Evolutionary conservation across 345 rosid species (phyloP).

Genomic region (Euphorbia tirucalli): DNA sequence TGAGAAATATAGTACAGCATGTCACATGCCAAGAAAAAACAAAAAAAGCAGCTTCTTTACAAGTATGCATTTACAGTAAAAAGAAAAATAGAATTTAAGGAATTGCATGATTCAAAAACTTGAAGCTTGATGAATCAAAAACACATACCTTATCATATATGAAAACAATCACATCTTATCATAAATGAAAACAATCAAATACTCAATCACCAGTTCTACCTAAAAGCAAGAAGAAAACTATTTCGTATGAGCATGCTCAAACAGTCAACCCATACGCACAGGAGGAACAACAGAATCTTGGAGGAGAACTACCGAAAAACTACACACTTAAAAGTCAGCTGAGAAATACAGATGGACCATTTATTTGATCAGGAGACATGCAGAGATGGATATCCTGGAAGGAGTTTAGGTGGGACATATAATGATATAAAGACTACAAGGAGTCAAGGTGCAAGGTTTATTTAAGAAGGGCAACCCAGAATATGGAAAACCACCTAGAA

Average conservation of each 20-base stretch:
- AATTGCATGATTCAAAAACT: not conserved
- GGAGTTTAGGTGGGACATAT: not conserved
- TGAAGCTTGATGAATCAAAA: not conserved
- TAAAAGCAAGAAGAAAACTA: not conserved
- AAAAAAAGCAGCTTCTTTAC: not conserved
- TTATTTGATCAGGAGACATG: not conserved
- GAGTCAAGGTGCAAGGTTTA: not conserved
- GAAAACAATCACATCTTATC: not conserved
- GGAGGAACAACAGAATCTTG: not conserved
- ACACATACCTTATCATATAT: not conserved
- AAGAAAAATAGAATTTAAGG: not conserved
- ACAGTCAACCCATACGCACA: not conserved
- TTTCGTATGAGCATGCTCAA: not conserved
- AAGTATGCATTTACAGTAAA: not conserved
- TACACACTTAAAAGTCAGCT: not conserved
- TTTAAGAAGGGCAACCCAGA: not conserved
- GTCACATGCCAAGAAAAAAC: not conserved
- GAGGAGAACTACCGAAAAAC: not conserved
- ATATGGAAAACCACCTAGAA: not conserved
- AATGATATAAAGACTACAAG: not conserved
- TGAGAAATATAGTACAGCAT: constrained; percentile 18
- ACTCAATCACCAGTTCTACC: not conserved
- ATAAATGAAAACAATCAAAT: too few relatives aligned
- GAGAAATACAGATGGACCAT: not conserved
- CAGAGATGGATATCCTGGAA: not conserved